A percentile compares a stretch with the other conserved stretches of the same genome.
Evolutionary conservation across 495 filamentous ascomycete genomes (phyloP).

Genomic region (Mytilinidion resinicola): DNA sequence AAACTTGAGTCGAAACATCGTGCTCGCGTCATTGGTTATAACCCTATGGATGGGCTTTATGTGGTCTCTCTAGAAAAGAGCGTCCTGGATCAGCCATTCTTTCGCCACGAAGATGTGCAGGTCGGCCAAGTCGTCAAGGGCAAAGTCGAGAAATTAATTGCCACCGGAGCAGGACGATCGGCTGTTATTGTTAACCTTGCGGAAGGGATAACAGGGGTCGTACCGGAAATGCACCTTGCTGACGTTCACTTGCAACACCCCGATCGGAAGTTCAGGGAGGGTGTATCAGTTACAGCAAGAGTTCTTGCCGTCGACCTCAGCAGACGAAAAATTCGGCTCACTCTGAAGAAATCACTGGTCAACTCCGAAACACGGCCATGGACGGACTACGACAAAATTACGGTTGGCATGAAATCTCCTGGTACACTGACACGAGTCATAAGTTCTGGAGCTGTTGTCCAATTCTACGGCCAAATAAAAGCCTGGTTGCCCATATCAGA

Average conservation of each 20-base stretch:
- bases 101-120: constrained; percentile 80
- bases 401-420: constrained; percentile 63
- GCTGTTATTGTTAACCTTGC: constrained; percentile 76
- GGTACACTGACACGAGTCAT: constrained; percentile 81
- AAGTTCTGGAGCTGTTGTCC: constrained; percentile 74
- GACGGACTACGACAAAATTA: constrained; percentile 64
- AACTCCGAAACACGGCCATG: constrained; percentile 75
- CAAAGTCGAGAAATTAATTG: constrained; percentile 74
- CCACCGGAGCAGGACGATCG: constrained; percentile 64
- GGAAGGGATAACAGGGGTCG: constrained; percentile 79
- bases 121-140: constrained; percentile 78
- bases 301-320: constrained; percentile 73
- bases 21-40: constrained; percentile 80
- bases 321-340: constrained; percentile 76
- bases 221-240: constrained; percentile 79
- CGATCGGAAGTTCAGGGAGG: constrained; percentile 91
- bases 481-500: constrained; percentile 88
- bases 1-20: constrained; percentile 69
- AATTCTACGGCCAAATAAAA: constrained; percentile 78
- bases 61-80: constrained; percentile 75
- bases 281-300: constrained; percentile 71
- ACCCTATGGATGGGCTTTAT: constrained; percentile 76
- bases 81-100: constrained; percentile 78
- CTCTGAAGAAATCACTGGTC: constrained; percentile 87
- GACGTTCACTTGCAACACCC: constrained; percentile 85